Conservation (phyloP, 2,329 filamentous ascomycete genomes). For the Graphiopsis chlorocephala region DNA sequence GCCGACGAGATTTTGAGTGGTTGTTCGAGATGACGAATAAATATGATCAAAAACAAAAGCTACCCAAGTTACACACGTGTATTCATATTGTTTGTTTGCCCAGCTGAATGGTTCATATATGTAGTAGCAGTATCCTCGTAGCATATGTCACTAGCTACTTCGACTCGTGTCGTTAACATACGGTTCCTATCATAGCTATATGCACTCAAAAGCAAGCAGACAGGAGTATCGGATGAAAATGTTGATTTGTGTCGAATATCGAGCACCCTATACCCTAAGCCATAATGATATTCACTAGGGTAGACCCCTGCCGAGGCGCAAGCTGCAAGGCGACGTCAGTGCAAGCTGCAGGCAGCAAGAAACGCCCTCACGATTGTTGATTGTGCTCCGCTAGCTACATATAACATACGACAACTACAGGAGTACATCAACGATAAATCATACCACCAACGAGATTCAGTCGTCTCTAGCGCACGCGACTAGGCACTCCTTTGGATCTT, state of each 20-base stretch:
- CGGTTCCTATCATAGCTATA: too few species aligned
- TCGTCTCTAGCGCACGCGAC: not conserved
- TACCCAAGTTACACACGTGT: too few species aligned
- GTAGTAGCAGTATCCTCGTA: not conserved
- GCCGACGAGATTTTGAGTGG: too few species aligned
- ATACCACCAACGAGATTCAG: not conserved
- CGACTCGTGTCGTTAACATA: too few species aligned
- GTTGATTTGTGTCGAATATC: too few species aligned
- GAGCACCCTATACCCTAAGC: too few species aligned
- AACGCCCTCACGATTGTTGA: not conserved
- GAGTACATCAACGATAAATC: not conserved
- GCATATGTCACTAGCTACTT: not conserved
- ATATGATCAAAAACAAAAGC: too few species aligned
- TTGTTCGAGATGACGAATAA: not conserved
- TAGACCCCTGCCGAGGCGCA: not conserved
- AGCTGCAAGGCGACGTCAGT: not conserved
- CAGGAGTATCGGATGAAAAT: too few species aligned
- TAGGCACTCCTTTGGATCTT: not conserved
- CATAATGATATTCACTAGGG: not conserved
- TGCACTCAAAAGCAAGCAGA: too few species aligned
- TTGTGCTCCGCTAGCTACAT: not conserved
- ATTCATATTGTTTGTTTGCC: too few species aligned
- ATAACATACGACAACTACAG: not conserved
- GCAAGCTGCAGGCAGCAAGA: conserved; percentile 1
- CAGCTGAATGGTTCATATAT: too few species aligned